phyloP scores from a whole-genome alignment of 78 protist genomes.

The Diacronema lutheri region DNA sequence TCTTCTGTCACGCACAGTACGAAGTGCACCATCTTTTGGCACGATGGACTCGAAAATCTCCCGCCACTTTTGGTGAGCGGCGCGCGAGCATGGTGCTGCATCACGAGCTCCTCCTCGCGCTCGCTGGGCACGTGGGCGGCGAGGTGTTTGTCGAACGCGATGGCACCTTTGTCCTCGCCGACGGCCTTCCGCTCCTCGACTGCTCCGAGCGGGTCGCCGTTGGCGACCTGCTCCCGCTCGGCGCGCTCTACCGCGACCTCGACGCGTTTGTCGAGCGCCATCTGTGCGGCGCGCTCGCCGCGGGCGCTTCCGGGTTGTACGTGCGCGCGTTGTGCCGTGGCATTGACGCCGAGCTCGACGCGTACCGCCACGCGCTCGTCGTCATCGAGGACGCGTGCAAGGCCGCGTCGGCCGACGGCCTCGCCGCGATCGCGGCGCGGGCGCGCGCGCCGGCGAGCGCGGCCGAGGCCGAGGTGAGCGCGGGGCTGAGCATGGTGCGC shows the following conservation, averaged over 20 bases:
- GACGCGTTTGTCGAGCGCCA: background rate
- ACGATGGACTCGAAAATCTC: too few species aligned
- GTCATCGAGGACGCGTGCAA: background rate
- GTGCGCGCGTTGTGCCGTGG: background rate
- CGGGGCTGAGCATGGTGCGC: background rate
- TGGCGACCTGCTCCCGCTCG: background rate
- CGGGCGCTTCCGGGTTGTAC: background rate
- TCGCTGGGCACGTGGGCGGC: background rate
- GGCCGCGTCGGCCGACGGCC: background rate
- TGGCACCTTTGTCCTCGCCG: background rate
- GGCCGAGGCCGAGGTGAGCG: background rate
- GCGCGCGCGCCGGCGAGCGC: background rate
- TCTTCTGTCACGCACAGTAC: too few species aligned
- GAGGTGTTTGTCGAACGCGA: background rate
- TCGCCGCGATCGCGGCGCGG: background rate
- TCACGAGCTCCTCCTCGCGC: background rate
- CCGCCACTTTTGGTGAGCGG: too few species aligned
- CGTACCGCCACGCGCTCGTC: background rate
- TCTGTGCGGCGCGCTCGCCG: background rate
- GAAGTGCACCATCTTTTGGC: too few species aligned
- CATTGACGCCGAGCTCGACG: background rate
- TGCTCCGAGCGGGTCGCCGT: background rate
- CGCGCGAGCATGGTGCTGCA: constrained; percentile 12
- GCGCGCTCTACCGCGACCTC: background rate
- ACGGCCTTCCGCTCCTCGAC: background rate